Percentiles rank a stretch among this genome's conserved stretches.
phyloP scores from a whole-genome alignment of 208 protist genomes.

The Borovskyia barvae region DNA sequence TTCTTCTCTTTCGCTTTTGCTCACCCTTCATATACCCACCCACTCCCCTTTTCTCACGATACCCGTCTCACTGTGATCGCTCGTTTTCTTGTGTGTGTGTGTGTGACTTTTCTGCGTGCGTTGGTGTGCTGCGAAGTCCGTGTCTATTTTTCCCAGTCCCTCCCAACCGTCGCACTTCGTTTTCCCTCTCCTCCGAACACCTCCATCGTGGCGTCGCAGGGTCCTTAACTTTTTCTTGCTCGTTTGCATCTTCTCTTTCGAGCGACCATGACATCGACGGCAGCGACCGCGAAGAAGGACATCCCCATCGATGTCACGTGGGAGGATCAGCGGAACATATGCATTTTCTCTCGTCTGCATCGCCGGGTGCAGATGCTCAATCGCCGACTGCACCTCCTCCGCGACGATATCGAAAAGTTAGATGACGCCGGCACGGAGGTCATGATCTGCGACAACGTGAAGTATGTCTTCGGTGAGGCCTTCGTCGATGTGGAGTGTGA shows the following conservation, averaged over 20 bases:
- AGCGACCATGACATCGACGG: constrained; percentile 1
- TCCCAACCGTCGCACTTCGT: too few relatives aligned
- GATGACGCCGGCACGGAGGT: constrained; percentile 49
- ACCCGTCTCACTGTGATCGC: background rate
- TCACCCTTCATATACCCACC: constrained; percentile 1
- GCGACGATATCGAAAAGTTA: constrained; percentile 74
- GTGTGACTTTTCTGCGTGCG: background rate
- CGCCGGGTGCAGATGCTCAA: constrained; percentile 61
- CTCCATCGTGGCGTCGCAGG: background rate
- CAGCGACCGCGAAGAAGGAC: constrained; percentile 37
- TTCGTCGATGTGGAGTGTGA: constrained; percentile 80
- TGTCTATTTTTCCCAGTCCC: too few relatives aligned
- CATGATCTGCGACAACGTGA: constrained; percentile 67
- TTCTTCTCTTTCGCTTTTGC: constrained; percentile 1
- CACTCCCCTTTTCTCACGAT: background rate
- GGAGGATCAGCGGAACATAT: constrained; percentile 89
- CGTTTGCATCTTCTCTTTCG: background rate
- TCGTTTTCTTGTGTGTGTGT: background rate
- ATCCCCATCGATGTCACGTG: constrained; percentile 77
- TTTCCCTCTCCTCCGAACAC: too few relatives aligned
- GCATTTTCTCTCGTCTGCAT: constrained; percentile 80
- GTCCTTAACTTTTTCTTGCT: background rate
- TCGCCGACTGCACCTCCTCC: constrained; percentile 32
- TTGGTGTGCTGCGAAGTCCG: too few relatives aligned
- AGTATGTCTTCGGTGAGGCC: constrained; percentile 87